Conservation (phyloP, 441 rosid species). For the Pelargonium cotyledonis region DNA sequence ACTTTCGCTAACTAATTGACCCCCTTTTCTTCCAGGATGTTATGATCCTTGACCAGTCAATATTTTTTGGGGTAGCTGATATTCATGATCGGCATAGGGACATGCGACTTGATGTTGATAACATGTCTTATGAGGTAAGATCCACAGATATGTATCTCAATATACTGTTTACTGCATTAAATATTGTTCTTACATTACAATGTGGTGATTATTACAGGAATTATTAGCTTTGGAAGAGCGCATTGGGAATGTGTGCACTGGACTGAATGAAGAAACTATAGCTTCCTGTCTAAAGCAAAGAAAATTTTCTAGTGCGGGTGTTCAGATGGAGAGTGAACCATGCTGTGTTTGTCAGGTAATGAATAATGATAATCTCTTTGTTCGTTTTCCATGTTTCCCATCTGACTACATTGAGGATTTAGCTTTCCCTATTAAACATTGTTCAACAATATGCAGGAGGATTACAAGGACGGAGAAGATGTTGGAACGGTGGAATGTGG, state of each 20-base stretch:
- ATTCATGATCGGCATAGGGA: conserved; percentile 76
- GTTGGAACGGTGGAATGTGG: conserved; percentile 70
- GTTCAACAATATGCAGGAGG: conserved; percentile 45
- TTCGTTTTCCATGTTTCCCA: too few species aligned
- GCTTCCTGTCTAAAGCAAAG: conserved; percentile 36
- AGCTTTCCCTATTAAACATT: conserved; percentile 1
- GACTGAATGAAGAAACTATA: conserved; percentile 65
- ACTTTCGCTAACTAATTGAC: conserved; percentile 9
- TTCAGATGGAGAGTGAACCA: conserved; percentile 53
- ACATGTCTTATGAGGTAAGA: conserved; percentile 82
- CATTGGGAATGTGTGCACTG: conserved; percentile 84
- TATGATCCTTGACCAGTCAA: conserved; percentile 12
- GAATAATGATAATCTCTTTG: neutral
- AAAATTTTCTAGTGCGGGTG: conserved; percentile 25
- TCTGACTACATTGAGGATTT: too few species aligned
- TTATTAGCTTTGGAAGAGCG: conserved; percentile 81
- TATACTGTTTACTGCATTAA: neutral
- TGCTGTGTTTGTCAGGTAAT: conserved; percentile 86
- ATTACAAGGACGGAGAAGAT: conserved; percentile 58
- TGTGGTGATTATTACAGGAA: conserved; percentile 40
- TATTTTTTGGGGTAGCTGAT: conserved; percentile 48
- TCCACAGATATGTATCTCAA: too few species aligned
- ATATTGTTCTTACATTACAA: neutral
- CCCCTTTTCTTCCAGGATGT: conserved; percentile 47
- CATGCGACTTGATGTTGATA: conserved; percentile 95